A percentile compares a stretch with the other conserved stretches of the same genome.
These are phyloP conservation scores for Gossypium trilobum DNA, from an alignment of 441 rosid genomes.

Conservation along the genomic window DNA sequence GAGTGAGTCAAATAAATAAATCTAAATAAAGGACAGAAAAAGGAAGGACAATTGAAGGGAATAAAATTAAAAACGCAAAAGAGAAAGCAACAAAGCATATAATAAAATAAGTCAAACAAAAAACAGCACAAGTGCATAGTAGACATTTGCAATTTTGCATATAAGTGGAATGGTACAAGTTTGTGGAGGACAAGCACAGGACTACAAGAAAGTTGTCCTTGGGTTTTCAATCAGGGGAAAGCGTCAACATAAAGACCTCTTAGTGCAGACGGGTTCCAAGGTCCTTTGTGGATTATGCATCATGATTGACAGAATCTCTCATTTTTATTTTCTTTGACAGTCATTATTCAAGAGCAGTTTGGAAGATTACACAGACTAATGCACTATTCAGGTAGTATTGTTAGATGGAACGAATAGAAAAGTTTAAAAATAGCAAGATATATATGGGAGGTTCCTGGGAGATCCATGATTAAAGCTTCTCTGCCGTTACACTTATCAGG, in stretches of 20 bases:
- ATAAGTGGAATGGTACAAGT: background rate
- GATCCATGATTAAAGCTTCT: background rate
- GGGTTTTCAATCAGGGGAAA: background rate
- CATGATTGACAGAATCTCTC: background rate
- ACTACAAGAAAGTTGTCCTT: background rate
- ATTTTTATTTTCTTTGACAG: background rate
- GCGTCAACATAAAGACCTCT: background rate
- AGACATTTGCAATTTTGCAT: background rate
- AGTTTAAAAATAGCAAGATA: background rate
- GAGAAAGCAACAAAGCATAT: background rate
- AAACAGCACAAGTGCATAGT: background rate
- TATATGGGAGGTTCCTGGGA: background rate
- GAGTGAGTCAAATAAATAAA: background rate
- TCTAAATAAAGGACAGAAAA: background rate
- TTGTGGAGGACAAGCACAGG: background rate
- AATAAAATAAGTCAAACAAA: background rate
- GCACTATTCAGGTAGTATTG: background rate
- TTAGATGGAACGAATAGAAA: background rate
- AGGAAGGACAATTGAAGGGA: background rate
- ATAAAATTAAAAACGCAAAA: background rate
- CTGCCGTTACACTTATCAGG: background rate
- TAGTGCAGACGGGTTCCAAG: background rate
- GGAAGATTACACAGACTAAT: background rate
- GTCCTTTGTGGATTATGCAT: background rate
- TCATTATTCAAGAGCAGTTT: background rate